Conservation (phyloP, 768 basidiomycete species). For the Rhizopogon salebrosus region DNA sequence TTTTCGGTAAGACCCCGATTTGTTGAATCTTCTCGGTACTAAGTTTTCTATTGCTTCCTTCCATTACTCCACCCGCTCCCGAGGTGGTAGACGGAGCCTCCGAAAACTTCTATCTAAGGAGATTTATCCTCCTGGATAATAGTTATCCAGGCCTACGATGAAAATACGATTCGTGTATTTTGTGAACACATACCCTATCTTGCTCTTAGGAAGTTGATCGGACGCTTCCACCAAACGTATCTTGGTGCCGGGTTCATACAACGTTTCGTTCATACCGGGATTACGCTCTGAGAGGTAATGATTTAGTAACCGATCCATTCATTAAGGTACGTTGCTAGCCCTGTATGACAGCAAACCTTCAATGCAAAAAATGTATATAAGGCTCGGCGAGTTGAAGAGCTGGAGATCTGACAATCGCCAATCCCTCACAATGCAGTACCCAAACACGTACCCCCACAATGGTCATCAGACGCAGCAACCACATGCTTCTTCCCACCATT, state of each 20-base stretch:
- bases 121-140: slow-evolving; percentile 21
- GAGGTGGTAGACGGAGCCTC: slow-evolving; percentile 2
- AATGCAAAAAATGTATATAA: slow-evolving; percentile 30
- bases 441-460: slow-evolving; percentile 17
- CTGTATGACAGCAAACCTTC: slow-evolving; percentile 27
- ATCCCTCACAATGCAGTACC: slow-evolving; percentile 22
- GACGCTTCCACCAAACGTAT: slow-evolving; percentile 18
- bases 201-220: slow-evolving; percentile 13
- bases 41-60: slow-evolving; percentile 11
- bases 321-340: slow-evolving; percentile 35
- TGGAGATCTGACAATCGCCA: slow-evolving; percentile 5
- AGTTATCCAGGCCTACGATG: slow-evolving; percentile 3
- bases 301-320: slow-evolving; percentile 32
- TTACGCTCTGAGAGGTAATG: slow-evolving; percentile 31
- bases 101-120: slow-evolving; percentile 17
- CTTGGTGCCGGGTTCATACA: slow-evolving; percentile 28
- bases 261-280: slow-evolving; percentile 30
- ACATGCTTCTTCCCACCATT: slow-evolving; percentile 12
- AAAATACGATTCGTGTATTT: slow-evolving; percentile 4
- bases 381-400: slow-evolving; percentile 8
- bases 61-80: slow-evolving; percentile 9
- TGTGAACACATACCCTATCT: slow-evolving; percentile 20
- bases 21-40: slow-evolving; percentile 11
- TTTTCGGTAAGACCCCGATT: slow-evolving; percentile 11
- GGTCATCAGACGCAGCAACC: slow-evolving; percentile 10